These are phyloP conservation scores for Rhizopogon vulgaris DNA, from an alignment of 768 basidiomycete genomes.

Conservation along the genomic window DNA sequence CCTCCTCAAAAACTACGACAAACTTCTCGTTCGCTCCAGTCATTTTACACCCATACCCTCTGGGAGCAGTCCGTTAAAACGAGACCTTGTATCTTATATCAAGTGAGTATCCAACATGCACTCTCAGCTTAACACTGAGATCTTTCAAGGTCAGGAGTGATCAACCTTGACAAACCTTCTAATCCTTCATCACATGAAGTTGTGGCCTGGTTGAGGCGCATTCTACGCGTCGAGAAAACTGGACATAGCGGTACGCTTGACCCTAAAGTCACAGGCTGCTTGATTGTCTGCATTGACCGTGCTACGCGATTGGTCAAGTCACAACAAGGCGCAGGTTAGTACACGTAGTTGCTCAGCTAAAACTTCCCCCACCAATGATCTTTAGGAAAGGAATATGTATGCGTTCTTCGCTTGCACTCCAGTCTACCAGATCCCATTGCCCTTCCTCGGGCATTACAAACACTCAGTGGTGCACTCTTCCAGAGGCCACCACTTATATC, in stretches of 20 bases:
- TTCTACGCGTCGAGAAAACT: conserved; percentile 94
- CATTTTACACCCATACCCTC: conserved; percentile 98
- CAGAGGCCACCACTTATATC: conserved; percentile 98
- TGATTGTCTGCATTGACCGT: conserved; percentile 98
- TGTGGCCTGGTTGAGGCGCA: conserved; percentile 97
- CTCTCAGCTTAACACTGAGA: not conserved
- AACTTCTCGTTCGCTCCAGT: conserved; percentile 86
- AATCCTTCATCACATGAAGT: conserved; percentile 99
- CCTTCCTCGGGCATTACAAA: conserved; percentile 91
- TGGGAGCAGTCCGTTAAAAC: conserved; percentile 91
- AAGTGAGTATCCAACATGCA: conserved; percentile 45
- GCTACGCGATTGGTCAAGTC: conserved; percentile 97
- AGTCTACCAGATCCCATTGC: conserved; percentile 74
- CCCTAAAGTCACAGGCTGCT: conserved; percentile 97
- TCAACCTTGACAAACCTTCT: conserved; percentile 98
- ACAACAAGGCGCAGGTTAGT: conserved; percentile 92
- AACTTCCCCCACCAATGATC: conserved; percentile 1
- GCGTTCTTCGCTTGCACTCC: conserved; percentile 89
- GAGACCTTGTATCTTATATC: conserved; percentile 87
- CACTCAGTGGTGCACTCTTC: conserved; percentile 95
- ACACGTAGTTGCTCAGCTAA: not conserved
- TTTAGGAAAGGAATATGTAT: conserved; percentile 95
- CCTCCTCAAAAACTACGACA: conserved; percentile 98
- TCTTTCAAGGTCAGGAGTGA: conserved; percentile 82
- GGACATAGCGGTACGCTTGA: conserved; percentile 98